phyloP scores from a whole-genome alignment of 169 alveolate species.

The Eimeria praecox region DNA sequence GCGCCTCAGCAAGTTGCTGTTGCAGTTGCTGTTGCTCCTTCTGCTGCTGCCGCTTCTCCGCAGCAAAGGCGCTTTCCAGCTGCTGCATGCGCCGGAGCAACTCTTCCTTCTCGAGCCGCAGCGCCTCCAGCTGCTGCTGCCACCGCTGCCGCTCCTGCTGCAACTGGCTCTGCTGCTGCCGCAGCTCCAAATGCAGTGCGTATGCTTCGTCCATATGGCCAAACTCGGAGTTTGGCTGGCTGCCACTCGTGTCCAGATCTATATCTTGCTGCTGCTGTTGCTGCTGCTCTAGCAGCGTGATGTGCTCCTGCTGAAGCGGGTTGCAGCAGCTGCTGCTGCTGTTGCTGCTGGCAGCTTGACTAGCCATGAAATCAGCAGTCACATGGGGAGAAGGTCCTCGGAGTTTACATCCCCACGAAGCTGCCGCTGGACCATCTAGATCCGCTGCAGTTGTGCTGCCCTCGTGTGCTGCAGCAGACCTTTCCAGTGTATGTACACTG shows the following conservation, averaged over 20 bases:
- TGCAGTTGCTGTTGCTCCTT: constrained; percentile 26
- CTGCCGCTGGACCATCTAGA: neutral
- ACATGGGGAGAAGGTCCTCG: neutral
- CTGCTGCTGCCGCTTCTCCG: constrained; percentile 41
- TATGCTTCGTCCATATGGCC: constrained; percentile 18
- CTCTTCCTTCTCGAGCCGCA: constrained; percentile 34
- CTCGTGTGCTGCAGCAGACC: constrained; percentile 44
- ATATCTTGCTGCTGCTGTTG: constrained; percentile 49
- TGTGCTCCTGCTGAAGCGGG: constrained; percentile 52
- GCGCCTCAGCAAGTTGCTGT: constrained; percentile 45
- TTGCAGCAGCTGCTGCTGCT: constrained; percentile 32
- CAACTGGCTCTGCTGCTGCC: constrained; percentile 48
- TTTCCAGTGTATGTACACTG: constrained; percentile 51
- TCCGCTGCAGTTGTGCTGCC: constrained; percentile 60
- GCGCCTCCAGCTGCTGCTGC: constrained; percentile 33
- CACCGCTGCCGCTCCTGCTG: constrained; percentile 55
- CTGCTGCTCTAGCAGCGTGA: constrained; percentile 10
- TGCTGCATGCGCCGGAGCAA: constrained; percentile 47
- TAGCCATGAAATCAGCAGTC: neutral
- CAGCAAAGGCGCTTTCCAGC: constrained; percentile 17
- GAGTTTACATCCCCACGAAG: constrained; percentile 52
- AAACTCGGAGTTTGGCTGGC: constrained; percentile 51
- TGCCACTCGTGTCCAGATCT: constrained; percentile 32
- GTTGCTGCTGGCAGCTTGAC: neutral
- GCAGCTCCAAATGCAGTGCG: constrained; percentile 29